Base-by-base conservation (phyloP, 2,329 filamentous ascomycete species). In the Periconia macrospinosa region DNA sequence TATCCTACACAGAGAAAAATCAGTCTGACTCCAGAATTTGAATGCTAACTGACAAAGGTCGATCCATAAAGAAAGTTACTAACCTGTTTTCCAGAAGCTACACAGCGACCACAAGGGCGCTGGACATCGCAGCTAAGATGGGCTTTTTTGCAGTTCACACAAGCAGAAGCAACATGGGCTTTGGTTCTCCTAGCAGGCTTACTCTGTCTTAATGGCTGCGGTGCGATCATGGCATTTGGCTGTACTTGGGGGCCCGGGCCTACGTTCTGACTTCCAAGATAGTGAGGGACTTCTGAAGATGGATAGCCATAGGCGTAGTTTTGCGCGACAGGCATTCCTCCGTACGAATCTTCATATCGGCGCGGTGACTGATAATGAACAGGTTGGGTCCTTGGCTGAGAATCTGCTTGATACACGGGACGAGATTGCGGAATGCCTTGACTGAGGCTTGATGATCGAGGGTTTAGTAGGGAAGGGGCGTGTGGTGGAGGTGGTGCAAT, bases 61-160 rank as follows among this genome's bases (percentile, higher is more conserved):
- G 13, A 23, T 33, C 42, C 42, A 41, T 50, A 35, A 37, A 33
- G 18, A 45, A 45, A 37, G 49, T 30, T 37, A 73, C 77, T 71
- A 60, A 82, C 81, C 75, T 82, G 79, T 69, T 93, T 94, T 55
- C 89, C 88, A 67, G 90, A 91, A 64, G 85, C 85, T 33, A 89
- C 77, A 69, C 90, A 94, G 68, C 90, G 83, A 27, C 87, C 87
- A 69, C 90, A 94, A 27, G 90, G 90, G 52, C 90, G 82, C 72
- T 91, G 87, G 47, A 89, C 75, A 67, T 83, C 81, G 63, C 81
- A 83, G 57, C 80, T 81, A 59, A 94, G 81, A 82, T 94, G 90
- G 37, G 90, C 90, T 72, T 86, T 86, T 71, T 93, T 93, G 77
- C 90, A 94, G 55, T 91, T 91, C 61, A 93, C 87, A 70, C 90